phyloP scores from a whole-genome alignment of 441 rosid genomes.

The Pelargonium citronellum region DNA sequence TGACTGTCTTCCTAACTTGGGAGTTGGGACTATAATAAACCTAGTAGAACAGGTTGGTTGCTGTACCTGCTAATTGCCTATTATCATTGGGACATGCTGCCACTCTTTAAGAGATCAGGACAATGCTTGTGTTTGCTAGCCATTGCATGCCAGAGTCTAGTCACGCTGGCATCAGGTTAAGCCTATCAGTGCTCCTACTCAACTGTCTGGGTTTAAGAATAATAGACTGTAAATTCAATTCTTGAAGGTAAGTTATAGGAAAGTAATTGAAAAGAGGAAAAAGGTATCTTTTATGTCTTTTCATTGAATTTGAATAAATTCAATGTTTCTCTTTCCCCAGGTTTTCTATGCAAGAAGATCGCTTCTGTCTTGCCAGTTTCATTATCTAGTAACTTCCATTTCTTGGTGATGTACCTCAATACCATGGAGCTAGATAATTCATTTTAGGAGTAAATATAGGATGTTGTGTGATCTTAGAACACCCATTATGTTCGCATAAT shows the following conservation, averaged over 20 bases:
- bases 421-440: too few relatives aligned
- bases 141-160: too few relatives aligned
- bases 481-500: too few relatives aligned
- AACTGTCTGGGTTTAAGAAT: too few relatives aligned
- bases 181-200: too few relatives aligned
- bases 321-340: too few relatives aligned
- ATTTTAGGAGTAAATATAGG: too few relatives aligned
- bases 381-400: not conserved
- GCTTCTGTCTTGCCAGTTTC: not conserved
- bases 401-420: not conserved
- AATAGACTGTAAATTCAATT: not conserved
- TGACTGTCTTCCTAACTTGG: constrained; percentile 2
- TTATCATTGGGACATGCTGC: not conserved
- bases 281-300: not conserved
- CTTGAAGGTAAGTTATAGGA: not conserved
- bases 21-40: not conserved
- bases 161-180: too few relatives aligned
- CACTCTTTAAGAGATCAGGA: too few relatives aligned
- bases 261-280: not conserved
- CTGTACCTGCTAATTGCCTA: not conserved
- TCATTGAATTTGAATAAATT: not conserved
- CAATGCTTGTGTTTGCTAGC: too few relatives aligned
- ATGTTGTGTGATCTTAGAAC: too few relatives aligned
- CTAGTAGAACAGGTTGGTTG: not conserved
- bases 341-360: too few relatives aligned